Base-by-base conservation (phyloP, 2,329 filamentous ascomycete species). In the Nigrospora sphaerica region DNA sequence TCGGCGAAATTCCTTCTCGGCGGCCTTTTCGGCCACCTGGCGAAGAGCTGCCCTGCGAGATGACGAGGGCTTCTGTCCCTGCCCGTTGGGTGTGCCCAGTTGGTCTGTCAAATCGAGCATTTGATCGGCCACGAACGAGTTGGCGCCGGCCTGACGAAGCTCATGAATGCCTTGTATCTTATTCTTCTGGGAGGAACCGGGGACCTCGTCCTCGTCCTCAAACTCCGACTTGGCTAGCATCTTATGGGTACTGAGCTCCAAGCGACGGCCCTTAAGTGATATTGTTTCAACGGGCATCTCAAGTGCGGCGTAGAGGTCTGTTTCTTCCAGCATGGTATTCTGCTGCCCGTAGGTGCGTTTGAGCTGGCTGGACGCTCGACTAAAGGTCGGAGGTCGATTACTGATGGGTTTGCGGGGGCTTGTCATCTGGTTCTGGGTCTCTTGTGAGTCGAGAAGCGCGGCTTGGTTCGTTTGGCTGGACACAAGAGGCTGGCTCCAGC, bases 151-250 rank as follows among this genome's bases (percentile, higher is more conserved):
- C 49, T 83, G 78, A 44, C 80, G 73, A 37, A 86, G 63, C 57
- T 85, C 82, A 57, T 86, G 81, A 16, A 85, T 77, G 52, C 78
- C 82, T 48, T 75, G 73, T 40, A 85, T 79, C 28, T 75, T 74
- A 16, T 73, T 70, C 39, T 70, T 72, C 17, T 67, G 66, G 12
- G 60, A 62, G 3, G 65, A 54, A 14, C 70, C 68, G 18, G 69
- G 65, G 2, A 71, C 67, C 13, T 62, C 59, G 6, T 74, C 73
- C 7, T 73, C 71, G n/a, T 68, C 65, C 44, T 64, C 58, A 10
- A 71, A 61, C 0, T 46, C 43, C 3, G 50, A 40, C 16, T 46
- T 52, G 9, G 46, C 37, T 12, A 51, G 18, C 44, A 57, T 59
- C 49, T 58, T 61, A 10, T 57, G 57, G 14, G 47, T 50, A 6